These are phyloP conservation scores for Hyaloscypha variabilis DNA, from an alignment of 495 filamentous ascomycete species.

Conservation along the genomic window DNA sequence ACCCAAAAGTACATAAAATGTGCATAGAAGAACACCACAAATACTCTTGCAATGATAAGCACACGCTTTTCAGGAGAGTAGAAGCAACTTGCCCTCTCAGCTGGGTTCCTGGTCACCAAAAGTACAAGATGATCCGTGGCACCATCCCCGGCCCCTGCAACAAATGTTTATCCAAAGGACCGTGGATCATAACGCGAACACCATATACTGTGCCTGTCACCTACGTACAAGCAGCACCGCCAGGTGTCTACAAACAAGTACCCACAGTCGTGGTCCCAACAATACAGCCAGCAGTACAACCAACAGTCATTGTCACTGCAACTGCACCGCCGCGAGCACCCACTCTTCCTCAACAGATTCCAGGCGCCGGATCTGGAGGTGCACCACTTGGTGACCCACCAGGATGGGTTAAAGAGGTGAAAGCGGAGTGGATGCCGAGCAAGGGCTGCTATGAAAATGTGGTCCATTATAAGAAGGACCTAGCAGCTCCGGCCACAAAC, in stretches of 20 bases:
- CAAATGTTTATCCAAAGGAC: no score
- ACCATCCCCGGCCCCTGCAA: background rate
- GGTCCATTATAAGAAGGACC: background rate
- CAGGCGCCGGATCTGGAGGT: background rate
- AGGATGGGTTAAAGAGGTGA: no score
- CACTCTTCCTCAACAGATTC: conserved; percentile 6
- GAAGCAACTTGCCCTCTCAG: background rate
- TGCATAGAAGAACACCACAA: background rate
- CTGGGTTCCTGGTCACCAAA: background rate
- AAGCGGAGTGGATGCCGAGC: background rate
- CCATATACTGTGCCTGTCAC: background rate
- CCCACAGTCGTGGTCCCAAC: background rate
- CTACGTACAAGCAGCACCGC: background rate
- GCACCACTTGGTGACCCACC: background rate
- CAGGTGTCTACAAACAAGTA: background rate
- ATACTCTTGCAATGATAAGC: background rate
- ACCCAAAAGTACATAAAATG: background rate
- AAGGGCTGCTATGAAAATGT: background rate
- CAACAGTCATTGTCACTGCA: background rate
- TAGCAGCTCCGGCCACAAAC: background rate
- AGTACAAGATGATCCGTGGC: background rate
- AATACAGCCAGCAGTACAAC: background rate
- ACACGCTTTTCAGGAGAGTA: background rate
- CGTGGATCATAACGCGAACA: no score
- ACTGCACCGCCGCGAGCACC: background rate